These are phyloP conservation scores for Fragilaria crotonensis DNA, from an alignment of 108 stramenopile genomes.

Conservation along the genomic window DNA sequence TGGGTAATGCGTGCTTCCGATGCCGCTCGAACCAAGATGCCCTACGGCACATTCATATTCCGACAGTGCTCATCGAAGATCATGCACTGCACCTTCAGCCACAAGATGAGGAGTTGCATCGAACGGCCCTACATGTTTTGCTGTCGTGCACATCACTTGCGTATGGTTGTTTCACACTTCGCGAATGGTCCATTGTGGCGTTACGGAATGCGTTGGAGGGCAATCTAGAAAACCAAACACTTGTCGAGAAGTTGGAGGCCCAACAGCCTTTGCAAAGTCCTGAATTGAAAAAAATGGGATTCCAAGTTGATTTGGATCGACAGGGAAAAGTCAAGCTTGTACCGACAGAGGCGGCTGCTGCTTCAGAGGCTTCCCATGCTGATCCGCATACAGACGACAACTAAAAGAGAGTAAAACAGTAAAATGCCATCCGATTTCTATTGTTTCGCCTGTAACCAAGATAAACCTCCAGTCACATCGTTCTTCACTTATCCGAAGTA, in stretches of 20 bases:
- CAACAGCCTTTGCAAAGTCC: constrained; percentile 57
- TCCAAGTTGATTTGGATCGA: constrained; percentile 52
- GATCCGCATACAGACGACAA: too few species aligned
- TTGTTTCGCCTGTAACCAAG: too few species aligned
- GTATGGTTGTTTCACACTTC: constrained; percentile 68
- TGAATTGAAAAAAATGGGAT: constrained; percentile 51
- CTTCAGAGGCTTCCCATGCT: too few species aligned
- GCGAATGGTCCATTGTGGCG: constrained; percentile 83
- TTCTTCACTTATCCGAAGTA: too few species aligned
- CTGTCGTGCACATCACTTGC: constrained; percentile 69
- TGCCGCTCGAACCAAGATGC: constrained; percentile 67
- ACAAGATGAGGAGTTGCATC: background rate
- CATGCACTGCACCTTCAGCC: background rate
- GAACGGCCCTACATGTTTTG: constrained; percentile 68
- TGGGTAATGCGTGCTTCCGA: constrained; percentile 64
- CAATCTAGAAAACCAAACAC: constrained; percentile 53
- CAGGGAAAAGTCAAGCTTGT: constrained; percentile 54
- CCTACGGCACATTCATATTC: constrained; percentile 43
- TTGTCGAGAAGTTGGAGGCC: constrained; percentile 59
- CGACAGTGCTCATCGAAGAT: constrained; percentile 3
- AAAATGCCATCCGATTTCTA: too few species aligned
- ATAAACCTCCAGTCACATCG: background rate
- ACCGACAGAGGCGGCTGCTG: too few species aligned
- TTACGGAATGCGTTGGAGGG: constrained; percentile 70
- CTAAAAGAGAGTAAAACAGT: too few species aligned